Evolutionary conservation across 2,329 filamentous ascomycete genomes (phyloP).

Genomic region (Aspergillus brasiliensis): DNA sequence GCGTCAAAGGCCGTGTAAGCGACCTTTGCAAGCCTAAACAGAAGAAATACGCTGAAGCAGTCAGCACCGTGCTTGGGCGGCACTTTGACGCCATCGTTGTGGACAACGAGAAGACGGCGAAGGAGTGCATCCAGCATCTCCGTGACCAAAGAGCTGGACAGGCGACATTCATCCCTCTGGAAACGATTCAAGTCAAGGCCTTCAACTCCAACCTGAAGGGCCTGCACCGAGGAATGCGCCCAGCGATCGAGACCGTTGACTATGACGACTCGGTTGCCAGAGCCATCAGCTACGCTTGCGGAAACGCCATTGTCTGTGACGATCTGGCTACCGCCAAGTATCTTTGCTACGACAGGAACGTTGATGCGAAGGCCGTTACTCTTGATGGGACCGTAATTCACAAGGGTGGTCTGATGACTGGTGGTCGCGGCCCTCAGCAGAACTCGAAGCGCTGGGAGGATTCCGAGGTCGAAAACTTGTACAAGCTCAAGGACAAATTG

Average conservation of each 20-base stretch:
- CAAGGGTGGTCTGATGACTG: conserved; percentile 95
- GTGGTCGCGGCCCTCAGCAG: conserved; percentile 79
- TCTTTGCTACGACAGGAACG: conserved; percentile 79
- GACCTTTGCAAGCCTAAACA: conserved; percentile 95
- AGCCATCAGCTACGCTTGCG: conserved; percentile 92
- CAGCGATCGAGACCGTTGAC: conserved; percentile 95
- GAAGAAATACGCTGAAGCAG: conserved; percentile 92
- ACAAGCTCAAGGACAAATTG: conserved; percentile 72
- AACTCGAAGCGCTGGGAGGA: conserved; percentile 85
- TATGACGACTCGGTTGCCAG: conserved; percentile 87
- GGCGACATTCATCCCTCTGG: conserved; percentile 92
- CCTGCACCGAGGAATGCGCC: conserved; percentile 75
- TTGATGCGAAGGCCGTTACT: conserved; percentile 92
- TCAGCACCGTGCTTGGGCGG: conserved; percentile 86
- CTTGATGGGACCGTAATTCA: conserved; percentile 95
- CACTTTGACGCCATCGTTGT: conserved; percentile 95
- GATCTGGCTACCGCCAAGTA: conserved; percentile 82
- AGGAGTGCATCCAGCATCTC: conserved; percentile 91
- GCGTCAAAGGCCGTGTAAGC: conserved; percentile 85
- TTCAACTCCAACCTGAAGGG: conserved; percentile 90
- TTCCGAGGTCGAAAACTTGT: conserved; percentile 82
- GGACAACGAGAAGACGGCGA: conserved; percentile 89
- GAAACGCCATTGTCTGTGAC: conserved; percentile 93
- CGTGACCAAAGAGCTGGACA: conserved; percentile 85
- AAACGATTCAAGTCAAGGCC: conserved; percentile 94